Conservation (phyloP, 2,329 filamentous ascomycete species). For the Claviceps sp. region DNA sequence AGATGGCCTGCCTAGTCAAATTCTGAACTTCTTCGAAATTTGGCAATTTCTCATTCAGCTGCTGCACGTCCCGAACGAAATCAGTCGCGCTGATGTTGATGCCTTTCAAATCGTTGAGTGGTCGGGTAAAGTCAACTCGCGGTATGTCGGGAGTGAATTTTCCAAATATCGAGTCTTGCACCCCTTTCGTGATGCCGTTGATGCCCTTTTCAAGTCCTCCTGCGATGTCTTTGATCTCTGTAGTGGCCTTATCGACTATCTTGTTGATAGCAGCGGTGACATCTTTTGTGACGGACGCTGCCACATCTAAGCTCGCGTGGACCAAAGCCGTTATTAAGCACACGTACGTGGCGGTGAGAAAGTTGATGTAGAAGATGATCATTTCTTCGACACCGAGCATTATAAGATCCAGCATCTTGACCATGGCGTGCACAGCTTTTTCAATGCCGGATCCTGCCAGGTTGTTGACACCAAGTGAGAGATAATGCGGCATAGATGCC, state of each 20-base stretch:
- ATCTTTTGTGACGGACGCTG: constrained; percentile 37
- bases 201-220: constrained; percentile 34
- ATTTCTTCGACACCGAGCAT: constrained; percentile 77
- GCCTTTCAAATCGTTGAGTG: constrained; percentile 52
- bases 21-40: constrained; percentile 76
- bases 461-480: constrained; percentile 78
- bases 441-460: constrained; percentile 70
- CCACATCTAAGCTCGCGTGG: constrained; percentile 63
- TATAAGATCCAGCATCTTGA: constrained; percentile 63
- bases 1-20: constrained; percentile 60
- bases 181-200: constrained; percentile 31
- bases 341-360: constrained; percentile 79
- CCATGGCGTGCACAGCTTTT: constrained; percentile 65
- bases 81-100: constrained; percentile 54
- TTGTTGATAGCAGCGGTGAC: constrained; percentile 34
- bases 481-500: constrained; percentile 96
- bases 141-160: constrained; percentile 32
- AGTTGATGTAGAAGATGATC: constrained; percentile 82
- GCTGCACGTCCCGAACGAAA: constrained; percentile 54
- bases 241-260: constrained; percentile 42
- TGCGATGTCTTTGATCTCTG: constrained; percentile 44
- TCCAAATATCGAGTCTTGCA: constrained; percentile 33
- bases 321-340: constrained; percentile 80
- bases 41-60: constrained; percentile 68
- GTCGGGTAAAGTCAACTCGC: constrained; percentile 48